Conservation (phyloP, 208 protist species). For the Trypanosoma conorhini region DNA sequence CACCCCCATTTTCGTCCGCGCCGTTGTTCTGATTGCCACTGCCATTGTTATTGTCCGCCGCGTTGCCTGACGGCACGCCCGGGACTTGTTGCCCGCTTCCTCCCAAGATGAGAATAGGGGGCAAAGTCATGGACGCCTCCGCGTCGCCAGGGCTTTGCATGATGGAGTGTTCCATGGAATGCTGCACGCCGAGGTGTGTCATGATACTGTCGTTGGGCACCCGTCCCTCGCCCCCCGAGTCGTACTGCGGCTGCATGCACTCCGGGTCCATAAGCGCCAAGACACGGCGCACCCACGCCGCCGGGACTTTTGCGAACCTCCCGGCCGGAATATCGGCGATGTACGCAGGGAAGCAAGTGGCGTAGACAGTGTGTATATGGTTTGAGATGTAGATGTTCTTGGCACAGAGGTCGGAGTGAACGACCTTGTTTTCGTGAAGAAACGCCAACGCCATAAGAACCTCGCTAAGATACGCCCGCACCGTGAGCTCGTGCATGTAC, state of each 20-base stretch:
- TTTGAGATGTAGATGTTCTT: slow-evolving; percentile 58
- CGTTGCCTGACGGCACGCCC: neutral
- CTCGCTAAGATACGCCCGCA: slow-evolving; percentile 73
- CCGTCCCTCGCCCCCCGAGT: neutral
- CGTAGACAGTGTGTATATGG: slow-evolving; percentile 51
- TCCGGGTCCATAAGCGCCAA: slow-evolving; percentile 38
- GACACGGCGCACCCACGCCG: slow-evolving; percentile 33
- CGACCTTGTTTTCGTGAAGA: slow-evolving; percentile 63
- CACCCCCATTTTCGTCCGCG: neutral
- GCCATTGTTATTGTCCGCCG: slow-evolving; percentile 1
- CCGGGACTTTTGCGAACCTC: slow-evolving; percentile 35
- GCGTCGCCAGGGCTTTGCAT: slow-evolving; percentile 2
- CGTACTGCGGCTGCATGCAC: slow-evolving; percentile 23
- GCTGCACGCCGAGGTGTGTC: slow-evolving; percentile 1
- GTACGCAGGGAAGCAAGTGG: slow-evolving; percentile 73
- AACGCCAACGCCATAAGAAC: slow-evolving; percentile 79
- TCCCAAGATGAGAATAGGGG: neutral
- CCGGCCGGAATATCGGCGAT: slow-evolving; percentile 70
- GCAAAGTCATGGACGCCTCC: neutral
- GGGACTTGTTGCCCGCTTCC: neutral
- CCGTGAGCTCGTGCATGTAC: slow-evolving; percentile 74
- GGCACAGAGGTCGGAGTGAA: slow-evolving; percentile 79
- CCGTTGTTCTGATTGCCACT: slow-evolving; percentile 2
- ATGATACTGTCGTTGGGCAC: slow-evolving; percentile 20
- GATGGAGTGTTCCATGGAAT: neutral